Conservation (phyloP, 495 filamentous ascomycete genomes). For the Hyaloscypha variabilis region DNA sequence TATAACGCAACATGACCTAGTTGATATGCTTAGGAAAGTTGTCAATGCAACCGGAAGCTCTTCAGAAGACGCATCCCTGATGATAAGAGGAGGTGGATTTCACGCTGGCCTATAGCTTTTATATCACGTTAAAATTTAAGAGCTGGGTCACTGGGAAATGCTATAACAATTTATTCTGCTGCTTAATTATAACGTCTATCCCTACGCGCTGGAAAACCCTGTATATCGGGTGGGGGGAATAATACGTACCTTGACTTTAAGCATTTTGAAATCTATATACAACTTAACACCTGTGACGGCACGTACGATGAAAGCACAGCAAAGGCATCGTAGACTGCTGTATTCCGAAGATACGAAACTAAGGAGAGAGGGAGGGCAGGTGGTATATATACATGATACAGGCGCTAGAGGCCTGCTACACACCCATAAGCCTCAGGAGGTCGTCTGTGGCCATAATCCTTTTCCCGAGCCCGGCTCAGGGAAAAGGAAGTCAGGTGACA, state of each 20-base stretch:
- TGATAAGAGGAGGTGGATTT: neutral
- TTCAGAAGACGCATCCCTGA: neutral
- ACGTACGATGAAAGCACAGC: constrained; percentile 6
- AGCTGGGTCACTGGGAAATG: no score
- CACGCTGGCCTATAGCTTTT: constrained; percentile 7
- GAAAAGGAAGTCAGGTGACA: no score
- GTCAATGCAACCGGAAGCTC: constrained; percentile 14
- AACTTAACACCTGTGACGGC: constrained; percentile 4
- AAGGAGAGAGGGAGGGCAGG: constrained; percentile 4
- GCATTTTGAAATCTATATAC: no score
- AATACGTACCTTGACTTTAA: no score
- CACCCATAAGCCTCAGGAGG: neutral
- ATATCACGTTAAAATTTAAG: no score
- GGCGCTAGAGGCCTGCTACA: neutral
- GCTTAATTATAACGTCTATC: no score
- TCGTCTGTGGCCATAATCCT: no score
- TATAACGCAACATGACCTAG: constrained; percentile 7
- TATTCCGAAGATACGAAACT: constrained; percentile 5
- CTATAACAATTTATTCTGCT: no score
- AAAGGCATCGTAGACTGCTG: constrained; percentile 5
- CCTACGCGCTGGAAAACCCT: no score
- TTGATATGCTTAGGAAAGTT: constrained; percentile 5
- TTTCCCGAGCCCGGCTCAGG: no score
- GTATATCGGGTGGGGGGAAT: no score
- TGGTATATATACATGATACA: constrained; percentile 1